phyloP scores from a whole-genome alignment of 2,329 filamentous ascomycete species.

The Colletotrichum destructivum region DNA sequence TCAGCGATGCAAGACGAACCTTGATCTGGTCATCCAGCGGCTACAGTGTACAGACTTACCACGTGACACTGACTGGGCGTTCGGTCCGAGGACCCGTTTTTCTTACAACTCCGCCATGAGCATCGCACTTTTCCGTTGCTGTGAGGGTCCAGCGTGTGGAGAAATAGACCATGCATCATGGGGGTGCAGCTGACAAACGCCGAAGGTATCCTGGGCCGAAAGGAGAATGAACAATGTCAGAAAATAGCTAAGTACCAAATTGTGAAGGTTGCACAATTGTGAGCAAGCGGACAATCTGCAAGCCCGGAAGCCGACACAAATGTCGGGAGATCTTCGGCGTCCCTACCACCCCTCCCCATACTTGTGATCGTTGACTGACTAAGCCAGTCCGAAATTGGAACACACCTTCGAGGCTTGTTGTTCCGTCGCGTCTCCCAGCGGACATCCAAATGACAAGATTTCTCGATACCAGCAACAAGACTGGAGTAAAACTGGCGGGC shows the following conservation, averaged over 20 bases:
- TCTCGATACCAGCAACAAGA: background rate
- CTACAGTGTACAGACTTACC: background rate
- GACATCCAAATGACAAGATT: slow-evolving; percentile 1
- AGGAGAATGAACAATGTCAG: background rate
- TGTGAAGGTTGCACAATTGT: background rate
- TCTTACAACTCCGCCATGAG: too few relatives aligned
- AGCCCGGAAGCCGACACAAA: background rate
- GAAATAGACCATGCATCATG: too few relatives aligned
- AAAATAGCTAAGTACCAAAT: background rate
- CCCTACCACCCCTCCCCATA: slow-evolving; percentile 3
- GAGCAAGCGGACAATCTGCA: slow-evolving; percentile 2
- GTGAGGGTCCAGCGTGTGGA: background rate
- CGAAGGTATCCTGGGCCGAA: background rate
- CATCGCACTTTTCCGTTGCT: background rate
- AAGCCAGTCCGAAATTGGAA: slow-evolving; percentile 30
- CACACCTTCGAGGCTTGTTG: slow-evolving; percentile 6
- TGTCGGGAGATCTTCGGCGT: slow-evolving; percentile 30
- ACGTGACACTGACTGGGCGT: background rate
- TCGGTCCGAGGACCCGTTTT: background rate
- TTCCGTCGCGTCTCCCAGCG: slow-evolving; percentile 36
- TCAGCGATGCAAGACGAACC: background rate
- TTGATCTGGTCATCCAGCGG: background rate
- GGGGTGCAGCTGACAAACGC: background rate
- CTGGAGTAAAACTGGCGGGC: background rate
- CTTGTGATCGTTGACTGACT: background rate